phyloP scores from a whole-genome alignment of 192 early-diverging fungal genomes.

The Chytriomyces hyalinus region DNA sequence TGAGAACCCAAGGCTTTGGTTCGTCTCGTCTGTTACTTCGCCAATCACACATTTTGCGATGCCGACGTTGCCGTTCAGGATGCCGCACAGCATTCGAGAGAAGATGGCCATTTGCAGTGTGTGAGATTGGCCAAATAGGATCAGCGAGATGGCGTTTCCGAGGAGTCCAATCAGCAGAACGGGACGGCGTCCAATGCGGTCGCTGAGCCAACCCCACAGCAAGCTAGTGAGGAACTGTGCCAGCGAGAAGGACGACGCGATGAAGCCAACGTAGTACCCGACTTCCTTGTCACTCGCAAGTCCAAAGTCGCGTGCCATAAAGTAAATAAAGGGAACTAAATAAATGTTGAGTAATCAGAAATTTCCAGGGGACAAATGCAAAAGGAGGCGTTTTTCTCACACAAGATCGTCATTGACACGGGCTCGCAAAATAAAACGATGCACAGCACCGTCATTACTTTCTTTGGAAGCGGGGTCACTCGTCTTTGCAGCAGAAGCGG shows the following conservation, averaged over 20 bases:
- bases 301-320: conserved; percentile 77
- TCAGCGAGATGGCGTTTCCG: conserved; percentile 72
- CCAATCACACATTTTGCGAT: conserved; percentile 83
- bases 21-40: conserved; percentile 85
- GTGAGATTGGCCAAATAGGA: conserved; percentile 72
- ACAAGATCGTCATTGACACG: conserved; percentile 23
- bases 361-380: background rate
- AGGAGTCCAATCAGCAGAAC: conserved; percentile 78
- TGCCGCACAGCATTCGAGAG: conserved; percentile 66
- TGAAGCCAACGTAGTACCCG: conserved; percentile 80
- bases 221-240: conserved; percentile 69
- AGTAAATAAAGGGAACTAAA: conserved; percentile 84
- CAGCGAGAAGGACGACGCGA: conserved; percentile 72
- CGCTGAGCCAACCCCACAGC: conserved; percentile 58
- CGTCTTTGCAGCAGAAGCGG: background rate
- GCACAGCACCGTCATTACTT: conserved; percentile 56
- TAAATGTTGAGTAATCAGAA: conserved; percentile 55
- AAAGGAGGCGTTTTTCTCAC: background rate
- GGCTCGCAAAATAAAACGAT: conserved; percentile 56
- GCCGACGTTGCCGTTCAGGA: conserved; percentile 72
- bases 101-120: conserved; percentile 38
- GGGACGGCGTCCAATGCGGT: conserved; percentile 81
- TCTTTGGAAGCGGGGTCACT: conserved; percentile 51
- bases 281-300: conserved; percentile 67
- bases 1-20: conserved; percentile 77